Evolutionary conservation across 495 filamentous ascomycete genomes (phyloP).

Genomic region (Podospora pseudocomata): DNA sequence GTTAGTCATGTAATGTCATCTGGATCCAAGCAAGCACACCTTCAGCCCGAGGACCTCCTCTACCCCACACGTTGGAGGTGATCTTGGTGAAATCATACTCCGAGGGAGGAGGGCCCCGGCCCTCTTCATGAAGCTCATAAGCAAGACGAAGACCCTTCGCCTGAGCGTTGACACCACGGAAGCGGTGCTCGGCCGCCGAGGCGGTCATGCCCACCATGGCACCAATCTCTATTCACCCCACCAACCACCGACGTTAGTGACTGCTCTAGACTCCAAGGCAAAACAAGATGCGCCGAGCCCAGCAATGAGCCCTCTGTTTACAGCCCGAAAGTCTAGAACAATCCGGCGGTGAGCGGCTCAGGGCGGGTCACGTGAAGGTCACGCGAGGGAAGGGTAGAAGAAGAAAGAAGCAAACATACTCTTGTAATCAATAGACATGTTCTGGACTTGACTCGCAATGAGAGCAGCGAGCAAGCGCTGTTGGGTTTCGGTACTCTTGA

Average conservation of each 20-base stretch:
- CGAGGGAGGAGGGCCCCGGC: neutral
- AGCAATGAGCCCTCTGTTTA: neutral
- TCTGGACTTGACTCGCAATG: slow-evolving; percentile 38
- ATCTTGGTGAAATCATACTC: neutral
- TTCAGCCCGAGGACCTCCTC: neutral
- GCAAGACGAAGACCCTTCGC: slow-evolving; percentile 43
- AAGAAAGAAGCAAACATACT: slow-evolving; percentile 36
- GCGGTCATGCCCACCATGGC: slow-evolving; percentile 29
- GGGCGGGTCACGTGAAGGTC: neutral
- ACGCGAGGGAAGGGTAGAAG: neutral
- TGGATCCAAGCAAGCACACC: neutral
- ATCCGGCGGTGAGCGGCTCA: neutral
- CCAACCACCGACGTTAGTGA: slow-evolving; percentile 15
- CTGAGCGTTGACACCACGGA: slow-evolving; percentile 40
- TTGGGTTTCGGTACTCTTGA: slow-evolving; percentile 46
- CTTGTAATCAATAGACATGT: slow-evolving; percentile 45
- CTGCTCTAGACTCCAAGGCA: slow-evolving; percentile 1
- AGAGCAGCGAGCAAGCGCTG: slow-evolving; percentile 50
- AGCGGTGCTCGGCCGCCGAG: slow-evolving; percentile 42
- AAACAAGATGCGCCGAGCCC: neutral
- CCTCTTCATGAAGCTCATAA: slow-evolving; percentile 42
- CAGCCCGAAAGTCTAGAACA: neutral
- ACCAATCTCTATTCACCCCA: slow-evolving; percentile 30
- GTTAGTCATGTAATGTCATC: neutral
- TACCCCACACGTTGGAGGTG: neutral